Evolutionary conservation across 768 basidiomycete genomes (phyloP), one percentile per base, ranked within the genome.

Genomic region (Termitomyces sp.): DNA sequence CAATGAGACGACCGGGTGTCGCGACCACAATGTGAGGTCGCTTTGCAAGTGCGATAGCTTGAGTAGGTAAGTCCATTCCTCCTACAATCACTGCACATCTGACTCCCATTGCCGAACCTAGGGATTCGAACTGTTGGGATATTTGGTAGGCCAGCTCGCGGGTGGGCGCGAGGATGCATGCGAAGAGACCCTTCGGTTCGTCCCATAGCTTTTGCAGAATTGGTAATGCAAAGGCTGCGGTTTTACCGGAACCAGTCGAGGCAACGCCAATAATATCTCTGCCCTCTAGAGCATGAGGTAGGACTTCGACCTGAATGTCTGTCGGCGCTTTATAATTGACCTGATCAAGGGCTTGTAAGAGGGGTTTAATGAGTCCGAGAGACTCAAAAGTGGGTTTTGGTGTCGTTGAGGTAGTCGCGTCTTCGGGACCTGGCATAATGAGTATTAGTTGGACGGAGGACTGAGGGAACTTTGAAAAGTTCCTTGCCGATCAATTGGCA

Each of bases 211-310:
- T 92, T 71, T 99, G 97, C 35, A 99, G 74, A 57, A 99, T 96
- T 2, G 97, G 97, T 5, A 98, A 74, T 25, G 92, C 94, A 72
- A 98, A 98, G 21, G 97, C 95, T 16, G 94, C 96, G 0, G 97
- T 98, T 77, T 99, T 98, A 63, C 96, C 97, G 12, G 91, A 94
- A 30, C 97, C 97, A 10, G 97, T 99, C 62, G 92, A 87, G 32
- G 97, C 97, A n/a, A 99, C 89, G 19, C 97, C 97, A 57, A 99
- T 98, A 62, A 99, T 91, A 74, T 99, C 97, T 65, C 88, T 84
- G 0, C 94, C 95, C 68, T 90, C 79, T 6, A 99, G 73, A 19
- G 95, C 96, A 73, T 85, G 83, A 0, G 97, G 97, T 47, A 99
- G 80, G 35, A 80, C 80, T 66, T 93, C 84, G 2, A 76, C 73